Conservation (phyloP, 371 early-diverging fungal species). For the Lichtheimia ornata region DNA sequence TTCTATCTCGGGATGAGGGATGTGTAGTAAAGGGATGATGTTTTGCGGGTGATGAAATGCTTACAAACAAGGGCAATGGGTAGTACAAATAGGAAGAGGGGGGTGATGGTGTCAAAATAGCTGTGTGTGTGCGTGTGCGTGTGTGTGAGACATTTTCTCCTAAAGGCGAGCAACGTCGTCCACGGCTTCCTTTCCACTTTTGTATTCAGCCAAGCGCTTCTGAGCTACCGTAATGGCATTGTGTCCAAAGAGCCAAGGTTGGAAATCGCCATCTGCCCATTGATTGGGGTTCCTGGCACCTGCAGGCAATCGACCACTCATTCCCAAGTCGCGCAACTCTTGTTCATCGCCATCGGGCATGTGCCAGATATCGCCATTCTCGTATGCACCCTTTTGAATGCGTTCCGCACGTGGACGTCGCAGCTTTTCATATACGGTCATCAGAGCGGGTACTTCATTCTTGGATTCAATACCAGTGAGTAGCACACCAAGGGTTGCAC, state of each 20-base stretch:
- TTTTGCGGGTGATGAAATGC: too few species aligned
- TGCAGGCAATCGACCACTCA: slow-evolving; percentile 11
- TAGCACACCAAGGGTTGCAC: slow-evolving; percentile 27
- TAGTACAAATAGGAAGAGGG: too few species aligned
- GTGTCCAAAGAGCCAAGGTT: slow-evolving; percentile 33
- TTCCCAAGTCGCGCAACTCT: slow-evolving; percentile 25
- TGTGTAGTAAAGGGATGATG: too few species aligned
- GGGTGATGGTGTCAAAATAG: too few species aligned
- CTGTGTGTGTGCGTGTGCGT: too few species aligned
- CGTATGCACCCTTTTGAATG: slow-evolving; percentile 29
- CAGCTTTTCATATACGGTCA: slow-evolving; percentile 24
- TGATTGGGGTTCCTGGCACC: slow-evolving; percentile 23
- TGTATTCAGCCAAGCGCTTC: slow-evolving; percentile 14
- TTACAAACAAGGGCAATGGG: too few species aligned
- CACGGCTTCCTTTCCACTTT: neutral
- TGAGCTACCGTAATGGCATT: slow-evolving; percentile 27
- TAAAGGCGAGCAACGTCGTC: slow-evolving; percentile 4
- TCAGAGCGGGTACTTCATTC: slow-evolving; percentile 20
- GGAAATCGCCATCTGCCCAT: slow-evolving; percentile 32
- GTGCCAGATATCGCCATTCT: slow-evolving; percentile 31
- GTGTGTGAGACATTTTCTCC: neutral
- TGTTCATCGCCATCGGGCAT: slow-evolving; percentile 32
- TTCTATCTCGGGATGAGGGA: too few species aligned
- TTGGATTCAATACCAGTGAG: slow-evolving; percentile 22
- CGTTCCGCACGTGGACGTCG: slow-evolving; percentile 28